Conservation (phyloP, 495 filamentous ascomycete genomes). For the Podospora anserina region DNA sequence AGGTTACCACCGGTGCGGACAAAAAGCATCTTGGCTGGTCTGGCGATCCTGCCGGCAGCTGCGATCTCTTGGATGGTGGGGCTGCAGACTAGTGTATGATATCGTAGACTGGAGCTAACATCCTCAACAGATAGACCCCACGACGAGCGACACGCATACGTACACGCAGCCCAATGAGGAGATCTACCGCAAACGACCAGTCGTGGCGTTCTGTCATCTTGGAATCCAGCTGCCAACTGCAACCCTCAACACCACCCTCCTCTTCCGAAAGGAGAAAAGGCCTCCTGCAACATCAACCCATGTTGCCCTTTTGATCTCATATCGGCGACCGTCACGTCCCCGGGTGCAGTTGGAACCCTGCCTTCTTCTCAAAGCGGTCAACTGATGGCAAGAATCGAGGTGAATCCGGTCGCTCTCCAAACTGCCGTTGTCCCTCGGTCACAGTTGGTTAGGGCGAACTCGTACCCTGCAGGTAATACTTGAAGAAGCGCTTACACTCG, state of each 20-base stretch:
- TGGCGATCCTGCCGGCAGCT: not conserved
- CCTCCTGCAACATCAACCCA: constrained; percentile 6
- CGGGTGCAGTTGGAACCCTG: constrained; percentile 1
- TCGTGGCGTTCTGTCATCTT: constrained; percentile 1
- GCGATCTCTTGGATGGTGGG: not conserved
- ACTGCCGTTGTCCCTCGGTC: not conserved
- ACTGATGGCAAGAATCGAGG: not conserved
- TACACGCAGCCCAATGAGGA: not conserved
- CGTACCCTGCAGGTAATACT: not conserved
- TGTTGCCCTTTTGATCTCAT: not conserved
- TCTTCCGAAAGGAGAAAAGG: not conserved
- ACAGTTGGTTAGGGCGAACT: not conserved
- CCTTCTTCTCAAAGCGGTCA: not conserved
- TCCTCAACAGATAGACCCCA: not conserved
- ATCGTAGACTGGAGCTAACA: not conserved
- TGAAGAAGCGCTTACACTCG: not conserved
- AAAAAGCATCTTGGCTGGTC: not conserved
- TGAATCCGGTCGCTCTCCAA: not conserved
- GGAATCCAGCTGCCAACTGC: constrained; percentile 3
- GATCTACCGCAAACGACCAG: not conserved
- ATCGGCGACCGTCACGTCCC: constrained; percentile 7
- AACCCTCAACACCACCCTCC: not conserved
- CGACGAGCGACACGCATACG: not conserved
- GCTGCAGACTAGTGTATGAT: not conserved
- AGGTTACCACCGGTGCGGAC: not conserved